Evolutionary conservation across 495 filamentous ascomycete species (phyloP).

Genomic region (Barbatosphaeria neglecta): DNA sequence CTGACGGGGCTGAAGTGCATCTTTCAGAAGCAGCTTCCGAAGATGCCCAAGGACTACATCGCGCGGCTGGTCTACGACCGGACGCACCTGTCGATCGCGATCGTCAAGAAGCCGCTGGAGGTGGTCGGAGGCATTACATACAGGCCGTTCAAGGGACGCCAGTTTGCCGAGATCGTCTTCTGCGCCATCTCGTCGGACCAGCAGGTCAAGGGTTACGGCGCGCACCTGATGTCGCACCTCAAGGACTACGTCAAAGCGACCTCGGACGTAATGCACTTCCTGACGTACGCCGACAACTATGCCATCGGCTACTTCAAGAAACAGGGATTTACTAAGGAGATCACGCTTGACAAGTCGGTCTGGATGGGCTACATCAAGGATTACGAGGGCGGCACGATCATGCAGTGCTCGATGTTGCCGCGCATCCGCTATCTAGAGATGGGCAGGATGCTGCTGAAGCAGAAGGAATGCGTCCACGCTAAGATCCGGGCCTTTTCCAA

Average conservation of each 20-base stretch:
- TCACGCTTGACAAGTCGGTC: conserved; percentile 74
- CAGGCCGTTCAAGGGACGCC: conserved; percentile 81
- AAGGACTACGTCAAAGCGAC: conserved; percentile 99
- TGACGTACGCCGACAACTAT: conserved; percentile 98
- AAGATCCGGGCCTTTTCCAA: conserved; percentile 89
- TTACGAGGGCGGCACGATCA: conserved; percentile 97
- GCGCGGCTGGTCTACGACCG: conserved; percentile 93
- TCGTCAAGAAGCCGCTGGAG: conserved; percentile 90
- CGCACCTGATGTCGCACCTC: conserved; percentile 93
- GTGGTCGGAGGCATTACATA: conserved; percentile 97
- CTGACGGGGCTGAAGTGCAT: conserved; percentile 94
- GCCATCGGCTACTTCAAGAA: conserved; percentile 99
- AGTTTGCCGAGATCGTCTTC: conserved; percentile 97
- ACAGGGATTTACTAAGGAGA: conserved; percentile 97
- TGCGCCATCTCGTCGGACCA: conserved; percentile 97
- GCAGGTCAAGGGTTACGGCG: conserved; percentile 96
- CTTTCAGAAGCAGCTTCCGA: conserved; percentile 95
- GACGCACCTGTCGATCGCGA: conserved; percentile 90
- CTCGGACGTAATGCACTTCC: conserved; percentile 93
- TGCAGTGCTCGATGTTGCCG: conserved; percentile 98
- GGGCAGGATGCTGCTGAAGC: conserved; percentile 91
- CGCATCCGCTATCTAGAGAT: conserved; percentile 87
- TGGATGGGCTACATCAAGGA: conserved; percentile 99
- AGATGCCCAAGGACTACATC: conserved; percentile 99
- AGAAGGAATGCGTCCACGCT: conserved; percentile 85